Conservation (phyloP, 768 basidiomycete species). For the Pleurotus pulmonarius region DNA sequence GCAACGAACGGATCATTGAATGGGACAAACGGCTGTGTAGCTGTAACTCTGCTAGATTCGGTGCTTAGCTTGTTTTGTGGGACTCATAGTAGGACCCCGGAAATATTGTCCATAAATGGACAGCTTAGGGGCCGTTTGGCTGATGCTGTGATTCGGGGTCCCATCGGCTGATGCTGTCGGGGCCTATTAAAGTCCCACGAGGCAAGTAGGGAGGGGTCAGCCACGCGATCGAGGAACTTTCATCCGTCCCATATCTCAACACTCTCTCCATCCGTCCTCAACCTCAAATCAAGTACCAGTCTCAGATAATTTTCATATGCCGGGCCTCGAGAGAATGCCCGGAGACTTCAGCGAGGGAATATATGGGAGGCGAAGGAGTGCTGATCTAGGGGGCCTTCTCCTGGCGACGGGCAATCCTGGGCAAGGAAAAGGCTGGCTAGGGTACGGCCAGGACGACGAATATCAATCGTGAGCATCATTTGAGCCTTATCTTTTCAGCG, state of each 20-base stretch:
- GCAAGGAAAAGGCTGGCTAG: conserved; percentile 70
- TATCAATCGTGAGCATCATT: conserved; percentile 17
- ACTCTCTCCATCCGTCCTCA: conserved; percentile 10
- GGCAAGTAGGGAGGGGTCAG: conserved; percentile 5
- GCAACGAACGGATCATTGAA: no score
- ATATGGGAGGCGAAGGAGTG: conserved; percentile 59
- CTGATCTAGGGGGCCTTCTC: conserved; percentile 86
- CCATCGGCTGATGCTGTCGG: neutral
- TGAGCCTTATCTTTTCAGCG: neutral
- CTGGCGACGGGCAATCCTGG: conserved; percentile 66
- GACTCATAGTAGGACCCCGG: no score
- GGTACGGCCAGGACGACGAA: conserved; percentile 28
- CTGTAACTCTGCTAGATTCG: no score
- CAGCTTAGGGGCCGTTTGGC: neutral
- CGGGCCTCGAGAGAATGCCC: conserved; percentile 8
- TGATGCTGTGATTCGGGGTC: neutral
- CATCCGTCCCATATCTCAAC: conserved; percentile 11
- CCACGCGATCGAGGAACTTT: conserved; percentile 35
- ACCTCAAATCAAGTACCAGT: neutral
- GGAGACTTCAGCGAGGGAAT: conserved; percentile 12
- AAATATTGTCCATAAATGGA: no score
- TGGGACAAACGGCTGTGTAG: no score
- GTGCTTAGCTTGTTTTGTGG: no score
- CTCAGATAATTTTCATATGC: neutral
- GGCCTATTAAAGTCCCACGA: neutral